Percentiles rank a stretch among this genome's conserved stretches.
Evolutionary conservation across 805 yeast genomes (phyloP).

Genomic region (Wickerhamomyces strasburgensis): DNA sequence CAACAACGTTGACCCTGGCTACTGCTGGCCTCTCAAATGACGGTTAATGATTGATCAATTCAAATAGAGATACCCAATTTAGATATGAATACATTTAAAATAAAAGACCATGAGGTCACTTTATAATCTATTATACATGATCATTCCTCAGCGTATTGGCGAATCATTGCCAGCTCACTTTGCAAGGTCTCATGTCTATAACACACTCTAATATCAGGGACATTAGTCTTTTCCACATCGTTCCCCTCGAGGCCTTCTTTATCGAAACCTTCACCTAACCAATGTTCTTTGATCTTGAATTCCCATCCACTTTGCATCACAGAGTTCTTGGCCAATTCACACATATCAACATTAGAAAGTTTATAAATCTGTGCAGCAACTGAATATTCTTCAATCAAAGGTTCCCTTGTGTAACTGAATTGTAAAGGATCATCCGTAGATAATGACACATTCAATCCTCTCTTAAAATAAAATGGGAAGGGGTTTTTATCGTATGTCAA

Average conservation of each 20-base stretch:
- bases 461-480: slow-evolving; percentile 80
- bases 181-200: slow-evolving; percentile 78
- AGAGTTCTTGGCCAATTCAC: slow-evolving; percentile 91
- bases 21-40: too few species aligned
- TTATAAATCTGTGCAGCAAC: slow-evolving; percentile 98
- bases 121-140: too few species aligned
- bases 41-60: too few species aligned
- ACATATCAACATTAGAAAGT: slow-evolving; percentile 91
- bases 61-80: too few species aligned
- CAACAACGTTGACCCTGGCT: too few species aligned
- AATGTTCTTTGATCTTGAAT: slow-evolving; percentile 75
- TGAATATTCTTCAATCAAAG: slow-evolving; percentile 94
- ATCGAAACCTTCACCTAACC: slow-evolving; percentile 74
- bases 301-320: slow-evolving; percentile 96
- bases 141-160: slow-evolving; percentile 40
- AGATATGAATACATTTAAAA: too few species aligned
- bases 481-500: slow-evolving; percentile 97
- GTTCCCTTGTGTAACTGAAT: slow-evolving; percentile 94
- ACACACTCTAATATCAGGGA: slow-evolving; percentile 81
- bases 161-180: slow-evolving; percentile 65
- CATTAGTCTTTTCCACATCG: slow-evolving; percentile 90
- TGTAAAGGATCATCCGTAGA: slow-evolving; percentile 98
- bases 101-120: too few species aligned
- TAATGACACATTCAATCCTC: slow-evolving; percentile 90
- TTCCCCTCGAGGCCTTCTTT: slow-evolving; percentile 70